Evolutionary conservation across 2,329 filamentous ascomycete species (phyloP), one percentile per base, ranked within the genome.

Genomic region (Juglanconis oblonga): DNA sequence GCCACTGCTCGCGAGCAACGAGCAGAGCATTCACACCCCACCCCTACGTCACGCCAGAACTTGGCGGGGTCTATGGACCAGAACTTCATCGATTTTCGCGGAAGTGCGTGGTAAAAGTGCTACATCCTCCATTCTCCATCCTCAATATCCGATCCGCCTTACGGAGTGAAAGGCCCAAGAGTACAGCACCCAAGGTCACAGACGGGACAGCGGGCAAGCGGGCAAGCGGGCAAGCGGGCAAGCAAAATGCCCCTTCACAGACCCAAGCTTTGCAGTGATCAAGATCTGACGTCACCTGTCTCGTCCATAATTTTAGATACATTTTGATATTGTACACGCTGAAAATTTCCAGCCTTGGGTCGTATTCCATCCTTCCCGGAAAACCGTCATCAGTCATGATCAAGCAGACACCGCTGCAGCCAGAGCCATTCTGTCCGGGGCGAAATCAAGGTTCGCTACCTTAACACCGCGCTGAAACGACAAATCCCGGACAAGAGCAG

Each of bases 381-480:
- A 47, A 35, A 56, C 59, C 60, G 51, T 66, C 66, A 57, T 68
- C 64, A 64, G 63, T 67, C 66, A 63, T 66, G 53, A 67, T 60
- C 49, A 61, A 55, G 55, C 55, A 58, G 61, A 67, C 64, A 67
- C 66, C 73, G 72, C 71, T 69, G 71, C 68, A 74, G 66, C 65
- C n/a, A 38, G 48, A 55, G 51, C 52, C 52, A 35, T 49, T 44
- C 14, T 47, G 17, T 17, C 14, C 55, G 54, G 64, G 64, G 55
- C 58, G 63, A 67, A 67, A 68, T 45, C 47, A 60, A 52, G 58
- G 33, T 24, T 52, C 53, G 72, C 70, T 72, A 77, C 77, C 75
- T 72, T 32, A 79, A 83, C 81, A 75, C 82, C 82, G 76, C 75
- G 81, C 81, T 84, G 70, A 74, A 74, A 2, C 24, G 59, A 61